A percentile compares a stretch with the other conserved stretches of the same genome.
These are phyloP conservation scores for Pleurotus sapidus DNA, from an alignment of 768 basidiomycete species.

Conservation along the genomic window DNA sequence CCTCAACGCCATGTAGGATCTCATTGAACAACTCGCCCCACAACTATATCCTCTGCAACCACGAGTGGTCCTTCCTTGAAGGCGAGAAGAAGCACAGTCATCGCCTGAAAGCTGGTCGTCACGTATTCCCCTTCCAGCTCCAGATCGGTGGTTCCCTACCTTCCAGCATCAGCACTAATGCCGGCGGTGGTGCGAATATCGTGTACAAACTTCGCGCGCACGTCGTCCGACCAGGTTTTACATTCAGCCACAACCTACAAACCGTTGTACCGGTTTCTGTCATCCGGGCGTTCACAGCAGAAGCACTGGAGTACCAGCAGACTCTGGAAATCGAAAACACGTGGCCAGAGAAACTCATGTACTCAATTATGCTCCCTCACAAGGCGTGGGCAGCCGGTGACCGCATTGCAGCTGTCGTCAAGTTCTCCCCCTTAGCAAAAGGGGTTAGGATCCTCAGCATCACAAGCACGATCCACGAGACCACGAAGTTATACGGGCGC, in stretches of 20 bases:
- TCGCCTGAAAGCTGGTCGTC: slow-evolving; percentile 94
- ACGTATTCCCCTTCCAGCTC: slow-evolving; percentile 90
- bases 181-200: slow-evolving; percentile 61
- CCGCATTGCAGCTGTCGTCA: slow-evolving; percentile 74
- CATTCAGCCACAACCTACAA: slow-evolving; percentile 58
- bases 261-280: slow-evolving; percentile 60
- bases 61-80: slow-evolving; percentile 93
- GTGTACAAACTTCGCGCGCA: slow-evolving; percentile 89
- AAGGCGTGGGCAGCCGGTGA: slow-evolving; percentile 96
- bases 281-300: slow-evolving; percentile 69
- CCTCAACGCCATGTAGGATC: slow-evolving; percentile 25
- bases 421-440: slow-evolving; percentile 85
- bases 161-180: slow-evolving; percentile 61
- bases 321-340: slow-evolving; percentile 95
- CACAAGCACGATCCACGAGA: slow-evolving; percentile 70
- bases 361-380: slow-evolving; percentile 89
- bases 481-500: slow-evolving; percentile 57
- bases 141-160: slow-evolving; percentile 84
- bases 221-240: slow-evolving; percentile 73
- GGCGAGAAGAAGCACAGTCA: slow-evolving; percentile 75
- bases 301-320: slow-evolving; percentile 94
- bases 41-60: slow-evolving; percentile 67
- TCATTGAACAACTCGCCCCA: slow-evolving; percentile 41
- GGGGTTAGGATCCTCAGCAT: slow-evolving; percentile 73
- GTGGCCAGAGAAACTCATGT: slow-evolving; percentile 98